Base-by-base conservation (phyloP, 1,139 yeast species). In the Chernovozyma sophiae-reginae region DNA sequence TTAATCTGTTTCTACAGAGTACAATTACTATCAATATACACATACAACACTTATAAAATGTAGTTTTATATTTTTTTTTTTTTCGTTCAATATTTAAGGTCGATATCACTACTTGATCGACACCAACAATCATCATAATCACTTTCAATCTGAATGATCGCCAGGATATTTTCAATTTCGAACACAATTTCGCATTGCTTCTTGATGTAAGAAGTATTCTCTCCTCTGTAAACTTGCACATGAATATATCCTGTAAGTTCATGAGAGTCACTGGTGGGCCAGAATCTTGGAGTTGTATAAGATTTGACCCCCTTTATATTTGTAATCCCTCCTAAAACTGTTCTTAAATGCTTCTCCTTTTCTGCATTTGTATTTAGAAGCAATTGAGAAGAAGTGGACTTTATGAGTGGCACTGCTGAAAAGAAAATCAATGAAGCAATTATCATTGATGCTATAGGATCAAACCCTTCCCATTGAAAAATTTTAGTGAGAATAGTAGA, bases 381-480 rank as follows among this genome's bases (percentile, higher is more conserved):
- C 31, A 92, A 68, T 20, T 84, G 79, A 3, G 80, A 74, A 0
- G 95, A 86, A 0, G 97, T 84, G 1, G 95, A 84, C 48, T 77
- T 77, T 27, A 92, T 72, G 39, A 92, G 68, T 1, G 98, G 98
- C 1, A 89, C 53, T 0, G 97, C 89, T 3, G 96, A 86, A 12
- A 77, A 43, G 44, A 90, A 77, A 43, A 94, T 89, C 51, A 92
- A 68, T 4, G 75, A 62, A 0, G 96, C 97, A 43, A 92, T 92
- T 49, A 89, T 72, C 3, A 94, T 69, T 1, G 97, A 90, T 0
- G 97, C 96, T 16, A 92, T 60, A 0, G 99, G 97, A 54, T 92
- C 99, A 54, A 86, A 86, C 1, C 86, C 85, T 30, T 74, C 68
- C 61, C 81, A 73, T 16, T 69, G 62, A 54, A 81, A 74, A 13